A percentile compares a stretch with the other conserved stretches of the same genome.
phyloP scores from a whole-genome alignment of 148 eudicot species.

The Talinum fruticosum region DNA sequence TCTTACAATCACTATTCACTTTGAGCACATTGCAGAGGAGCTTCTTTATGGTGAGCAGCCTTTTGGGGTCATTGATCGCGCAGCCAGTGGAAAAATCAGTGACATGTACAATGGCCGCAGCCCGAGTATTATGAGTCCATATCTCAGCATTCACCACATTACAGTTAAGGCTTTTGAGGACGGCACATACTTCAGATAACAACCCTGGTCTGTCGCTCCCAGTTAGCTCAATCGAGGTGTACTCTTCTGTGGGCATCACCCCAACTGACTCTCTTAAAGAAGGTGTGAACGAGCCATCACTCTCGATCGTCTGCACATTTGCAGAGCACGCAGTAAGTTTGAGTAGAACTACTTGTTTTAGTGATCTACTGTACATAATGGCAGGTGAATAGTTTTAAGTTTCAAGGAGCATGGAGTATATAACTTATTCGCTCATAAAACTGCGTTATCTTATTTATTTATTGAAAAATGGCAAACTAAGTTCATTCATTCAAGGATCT shows the following conservation, averaged over 20 bases:
- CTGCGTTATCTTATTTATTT: no score
- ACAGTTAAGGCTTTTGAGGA: constrained; percentile 60
- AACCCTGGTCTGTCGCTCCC: constrained; percentile 84
- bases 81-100: constrained; percentile 50
- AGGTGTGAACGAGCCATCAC: constrained; percentile 46
- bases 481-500: neutral
- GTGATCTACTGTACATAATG: no score
- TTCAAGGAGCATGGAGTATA: neutral
- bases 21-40: constrained; percentile 66
- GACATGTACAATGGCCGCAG: constrained; percentile 80
- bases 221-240: constrained; percentile 74
- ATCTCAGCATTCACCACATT: constrained; percentile 74
- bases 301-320: constrained; percentile 55
- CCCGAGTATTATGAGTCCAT: constrained; percentile 92
- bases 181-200: constrained; percentile 76
- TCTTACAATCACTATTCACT: constrained; percentile 56
- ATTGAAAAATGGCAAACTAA: neutral
- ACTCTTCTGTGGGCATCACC: constrained; percentile 61
- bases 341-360: neutral
- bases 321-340: constrained; percentile 3
- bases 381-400: neutral
- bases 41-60: constrained; percentile 54
- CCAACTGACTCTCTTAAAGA: constrained; percentile 68
- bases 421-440: neutral
- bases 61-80: constrained; percentile 62